phyloP scores from a whole-genome alignment of 345 rosid genomes.

The Syzygium aromaticum region DNA sequence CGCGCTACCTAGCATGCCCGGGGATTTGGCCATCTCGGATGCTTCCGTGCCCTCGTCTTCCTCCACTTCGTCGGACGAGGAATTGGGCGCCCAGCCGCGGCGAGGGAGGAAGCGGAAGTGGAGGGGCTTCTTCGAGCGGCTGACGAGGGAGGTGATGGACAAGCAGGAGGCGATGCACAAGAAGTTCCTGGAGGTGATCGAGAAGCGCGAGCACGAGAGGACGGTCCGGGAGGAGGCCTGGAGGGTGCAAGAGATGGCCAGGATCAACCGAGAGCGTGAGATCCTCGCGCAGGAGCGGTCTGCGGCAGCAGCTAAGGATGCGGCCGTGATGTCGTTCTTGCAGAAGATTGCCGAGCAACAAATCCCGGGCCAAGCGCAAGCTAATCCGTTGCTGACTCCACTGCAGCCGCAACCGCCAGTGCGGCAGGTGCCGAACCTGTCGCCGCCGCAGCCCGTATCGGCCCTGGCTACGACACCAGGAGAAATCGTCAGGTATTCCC shows the following conservation, averaged over 20 bases:
- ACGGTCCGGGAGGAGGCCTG: conserved; percentile 68
- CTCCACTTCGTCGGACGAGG: conserved; percentile 5
- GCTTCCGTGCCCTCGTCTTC: neutral
- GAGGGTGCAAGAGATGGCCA: conserved; percentile 60
- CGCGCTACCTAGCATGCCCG: neutral
- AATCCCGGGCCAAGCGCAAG: conserved; percentile 2
- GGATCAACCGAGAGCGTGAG: conserved; percentile 57
- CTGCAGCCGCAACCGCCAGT: conserved; percentile 8
- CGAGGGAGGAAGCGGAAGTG: conserved; percentile 37
- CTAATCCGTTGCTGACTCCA: neutral
- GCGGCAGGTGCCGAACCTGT: neutral
- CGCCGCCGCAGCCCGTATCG: neutral
- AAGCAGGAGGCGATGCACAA: conserved; percentile 76
- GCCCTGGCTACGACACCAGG: neutral
- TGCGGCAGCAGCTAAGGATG: conserved; percentile 57
- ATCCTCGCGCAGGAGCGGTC: conserved; percentile 70
- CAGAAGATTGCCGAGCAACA: conserved; percentile 50
- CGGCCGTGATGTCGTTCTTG: conserved; percentile 63
- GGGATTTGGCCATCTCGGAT: neutral
- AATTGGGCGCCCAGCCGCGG: neutral
- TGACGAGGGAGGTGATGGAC: conserved; percentile 55
- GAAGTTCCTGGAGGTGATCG: conserved; percentile 65
- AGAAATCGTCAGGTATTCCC: neutral
- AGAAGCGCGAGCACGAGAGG: conserved; percentile 62
- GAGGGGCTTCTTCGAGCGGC: conserved; percentile 58